Percentiles rank a stretch among this genome's conserved stretches.
Evolutionary conservation across 1,139 yeast species (phyloP).

Genomic region (Candida sanyaensis): DNA sequence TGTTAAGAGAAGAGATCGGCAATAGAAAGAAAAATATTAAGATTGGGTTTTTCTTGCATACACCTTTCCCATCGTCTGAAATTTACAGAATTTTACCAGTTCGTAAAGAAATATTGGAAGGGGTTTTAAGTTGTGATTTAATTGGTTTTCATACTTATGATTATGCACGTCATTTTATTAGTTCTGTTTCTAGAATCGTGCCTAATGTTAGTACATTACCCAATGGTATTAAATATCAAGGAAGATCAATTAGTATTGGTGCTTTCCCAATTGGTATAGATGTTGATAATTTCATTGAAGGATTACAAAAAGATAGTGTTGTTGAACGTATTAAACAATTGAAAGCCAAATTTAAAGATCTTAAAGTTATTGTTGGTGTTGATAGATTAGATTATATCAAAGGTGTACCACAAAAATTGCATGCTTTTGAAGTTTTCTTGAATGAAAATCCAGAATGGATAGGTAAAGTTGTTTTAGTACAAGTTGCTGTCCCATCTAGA

Average conservation of each 20-base stretch:
- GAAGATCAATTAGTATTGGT: conserved; percentile 81
- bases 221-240: conserved; percentile 81
- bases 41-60: conserved; percentile 92
- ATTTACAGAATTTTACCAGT: conserved; percentile 96
- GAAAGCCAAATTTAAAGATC: conserved; percentile 60
- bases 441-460: conserved; percentile 97
- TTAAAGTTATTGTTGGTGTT: conserved; percentile 91
- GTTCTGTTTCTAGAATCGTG: conserved; percentile 86
- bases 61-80: conserved; percentile 98
- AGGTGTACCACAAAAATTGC: conserved; percentile 96
- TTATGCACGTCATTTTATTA: conserved; percentile 95
- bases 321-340: conserved; percentile 64
- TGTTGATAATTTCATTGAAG: conserved; percentile 85
- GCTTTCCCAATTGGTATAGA: conserved; percentile 99
- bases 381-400: conserved; percentile 94
- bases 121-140: conserved; percentile 91
- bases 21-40: conserved; percentile 55
- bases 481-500: conserved; percentile 96
- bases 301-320: conserved; percentile 65
- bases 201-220: conserved; percentile 79
- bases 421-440: conserved; percentile 90
- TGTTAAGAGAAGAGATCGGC: conserved; percentile 71
- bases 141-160: conserved; percentile 99
- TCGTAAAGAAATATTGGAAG: conserved; percentile 85
- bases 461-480: conserved; percentile 93